These are phyloP conservation scores for Cryptosporidium sp. DNA, from an alignment of 169 alveolate genomes.

Conservation along the genomic window DNA sequence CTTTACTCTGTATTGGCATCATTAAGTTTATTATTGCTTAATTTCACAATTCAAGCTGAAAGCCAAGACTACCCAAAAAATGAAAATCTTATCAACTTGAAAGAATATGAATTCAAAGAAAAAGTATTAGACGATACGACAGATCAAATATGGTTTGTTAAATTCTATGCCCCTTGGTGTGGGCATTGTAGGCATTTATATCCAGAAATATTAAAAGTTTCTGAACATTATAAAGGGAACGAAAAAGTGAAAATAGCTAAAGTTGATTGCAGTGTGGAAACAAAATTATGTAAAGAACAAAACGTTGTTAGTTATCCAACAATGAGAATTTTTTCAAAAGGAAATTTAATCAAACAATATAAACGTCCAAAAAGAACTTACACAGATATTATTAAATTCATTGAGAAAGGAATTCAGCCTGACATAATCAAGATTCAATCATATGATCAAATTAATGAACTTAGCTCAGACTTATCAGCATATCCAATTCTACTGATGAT, in stretches of 20 bases:
- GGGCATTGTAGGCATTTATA: slow-evolving; percentile 86
- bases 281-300: slow-evolving; percentile 79
- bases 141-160: slow-evolving; percentile 90
- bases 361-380: slow-evolving; percentile 57
- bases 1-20: background rate
- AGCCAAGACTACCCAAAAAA: background rate
- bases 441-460: background rate
- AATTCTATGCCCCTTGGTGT: slow-evolving; percentile 95
- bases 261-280: slow-evolving; percentile 84
- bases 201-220: slow-evolving; percentile 72
- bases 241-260: slow-evolving; percentile 83
- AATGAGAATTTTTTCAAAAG: slow-evolving; percentile 33
- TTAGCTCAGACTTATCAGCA: slow-evolving; percentile 10
- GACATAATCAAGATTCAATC: slow-evolving; percentile 9
- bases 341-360: slow-evolving; percentile 35
- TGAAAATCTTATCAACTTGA: slow-evolving; percentile 12
- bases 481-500: slow-evolving; percentile 22
- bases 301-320: slow-evolving; percentile 71
- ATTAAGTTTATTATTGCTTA: background rate
- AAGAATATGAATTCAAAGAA: slow-evolving; percentile 15
- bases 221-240: slow-evolving; percentile 35
- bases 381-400: slow-evolving; percentile 31
- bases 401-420: slow-evolving; percentile 50
- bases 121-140: slow-evolving; percentile 51
- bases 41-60: background rate